phyloP scores from a whole-genome alignment of 1,139 yeast genomes.

The Hansenula anomala region DNA sequence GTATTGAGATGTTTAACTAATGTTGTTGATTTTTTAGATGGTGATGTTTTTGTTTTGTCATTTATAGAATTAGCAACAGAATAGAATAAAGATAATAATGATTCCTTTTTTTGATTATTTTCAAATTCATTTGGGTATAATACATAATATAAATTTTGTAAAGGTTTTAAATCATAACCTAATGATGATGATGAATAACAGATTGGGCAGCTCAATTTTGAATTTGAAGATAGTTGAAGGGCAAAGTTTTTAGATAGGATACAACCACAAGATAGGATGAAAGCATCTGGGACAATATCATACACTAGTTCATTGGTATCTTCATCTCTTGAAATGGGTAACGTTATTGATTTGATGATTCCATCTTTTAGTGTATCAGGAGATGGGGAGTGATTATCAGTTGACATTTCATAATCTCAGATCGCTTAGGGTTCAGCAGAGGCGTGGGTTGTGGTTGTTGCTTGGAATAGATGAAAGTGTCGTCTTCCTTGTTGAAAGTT shows the following conservation, averaged over 20 bases:
- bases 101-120: conserved; percentile 10
- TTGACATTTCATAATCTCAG: not conserved
- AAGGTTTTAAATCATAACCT: conserved; percentile 44
- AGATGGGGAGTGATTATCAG: not conserved
- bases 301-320: not conserved
- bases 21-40: conserved; percentile 2
- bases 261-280: conserved; percentile 69
- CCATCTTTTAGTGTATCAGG: not conserved
- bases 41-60: conserved; percentile 15
- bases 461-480: too few relatives aligned
- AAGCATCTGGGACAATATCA: conserved; percentile 13
- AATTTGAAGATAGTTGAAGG: conserved; percentile 13
- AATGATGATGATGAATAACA: conserved; percentile 37
- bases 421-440: too few relatives aligned
- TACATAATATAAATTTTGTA: conserved; percentile 43
- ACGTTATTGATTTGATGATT: not conserved
- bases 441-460: too few relatives aligned
- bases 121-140: conserved; percentile 7
- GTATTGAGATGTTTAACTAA: conserved; percentile 3
- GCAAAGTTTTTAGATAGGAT: conserved; percentile 48
- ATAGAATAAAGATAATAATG: conserved; percentile 23
- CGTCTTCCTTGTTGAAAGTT: too few relatives aligned
- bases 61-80: conserved; percentile 23
- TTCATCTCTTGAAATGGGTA: not conserved
- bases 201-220: conserved; percentile 39